phyloP scores from a whole-genome alignment of 345 rosid genomes.

The Syzygium aqueum region DNA sequence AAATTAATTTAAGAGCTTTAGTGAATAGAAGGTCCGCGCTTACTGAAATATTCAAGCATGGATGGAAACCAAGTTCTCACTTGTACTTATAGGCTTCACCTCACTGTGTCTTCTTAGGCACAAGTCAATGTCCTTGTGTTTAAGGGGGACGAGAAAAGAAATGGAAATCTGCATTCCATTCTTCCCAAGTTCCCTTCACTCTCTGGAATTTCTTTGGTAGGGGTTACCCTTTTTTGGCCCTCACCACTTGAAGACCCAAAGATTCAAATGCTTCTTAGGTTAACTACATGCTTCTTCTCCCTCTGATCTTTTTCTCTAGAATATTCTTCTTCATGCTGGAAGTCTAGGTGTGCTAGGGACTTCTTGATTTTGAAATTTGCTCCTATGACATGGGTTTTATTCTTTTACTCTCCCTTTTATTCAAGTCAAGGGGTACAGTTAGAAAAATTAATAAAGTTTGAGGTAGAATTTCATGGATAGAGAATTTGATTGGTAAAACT shows the following conservation, averaged over 20 bases:
- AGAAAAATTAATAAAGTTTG: not conserved
- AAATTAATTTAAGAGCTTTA: not conserved
- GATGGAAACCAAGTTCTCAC: not conserved
- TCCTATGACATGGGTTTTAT: not conserved
- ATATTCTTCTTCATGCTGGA: not conserved
- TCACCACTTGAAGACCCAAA: not conserved
- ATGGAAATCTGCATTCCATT: not conserved
- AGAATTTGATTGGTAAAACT: not conserved
- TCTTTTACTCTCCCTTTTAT: not conserved
- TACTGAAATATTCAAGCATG: not conserved
- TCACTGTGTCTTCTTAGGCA: not conserved
- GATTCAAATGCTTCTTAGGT: not conserved
- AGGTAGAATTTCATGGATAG: not conserved
- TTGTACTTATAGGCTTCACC: not conserved
- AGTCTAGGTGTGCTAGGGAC: not conserved
- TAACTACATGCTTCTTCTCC: not conserved
- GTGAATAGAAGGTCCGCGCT: not conserved
- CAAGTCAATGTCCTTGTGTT: not conserved
- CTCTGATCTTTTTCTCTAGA: not conserved
- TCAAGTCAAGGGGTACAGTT: not conserved
- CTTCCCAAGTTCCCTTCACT: not conserved
- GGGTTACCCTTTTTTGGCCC: not conserved
- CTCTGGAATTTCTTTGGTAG: not conserved
- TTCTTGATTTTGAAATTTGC: not conserved
- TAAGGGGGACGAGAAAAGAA: not conserved